phyloP scores from a whole-genome alignment of 208 protist species.

The Naegleria lovaniensis region DNA sequence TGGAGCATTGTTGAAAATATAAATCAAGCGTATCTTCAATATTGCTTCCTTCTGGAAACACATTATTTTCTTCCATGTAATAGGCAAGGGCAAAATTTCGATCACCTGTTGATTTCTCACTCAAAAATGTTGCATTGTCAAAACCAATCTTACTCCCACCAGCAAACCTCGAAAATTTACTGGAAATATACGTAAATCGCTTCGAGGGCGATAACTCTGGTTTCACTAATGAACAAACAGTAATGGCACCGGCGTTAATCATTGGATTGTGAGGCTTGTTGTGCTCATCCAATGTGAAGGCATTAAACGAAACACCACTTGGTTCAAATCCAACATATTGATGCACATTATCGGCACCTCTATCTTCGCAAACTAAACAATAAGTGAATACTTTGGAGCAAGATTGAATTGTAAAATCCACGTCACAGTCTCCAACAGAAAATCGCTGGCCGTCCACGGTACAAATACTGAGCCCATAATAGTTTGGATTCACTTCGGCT shows the following conservation, averaged over 20 bases:
- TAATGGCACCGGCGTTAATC: constrained; percentile 52
- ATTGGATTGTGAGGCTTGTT: constrained; percentile 52
- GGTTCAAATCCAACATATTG: constrained; percentile 44
- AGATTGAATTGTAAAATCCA: constrained; percentile 41
- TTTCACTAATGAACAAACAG: constrained; percentile 33
- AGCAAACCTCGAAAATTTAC: constrained; percentile 30
- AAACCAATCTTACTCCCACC: constrained; percentile 39
- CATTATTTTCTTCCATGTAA: constrained; percentile 45
- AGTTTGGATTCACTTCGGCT: constrained; percentile 37
- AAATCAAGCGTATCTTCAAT: constrained; percentile 39
- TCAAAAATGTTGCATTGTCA: constrained; percentile 45
- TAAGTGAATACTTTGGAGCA: constrained; percentile 40
- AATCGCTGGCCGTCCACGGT: constrained; percentile 43
- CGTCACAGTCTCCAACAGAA: constrained; percentile 32
- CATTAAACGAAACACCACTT: constrained; percentile 42
- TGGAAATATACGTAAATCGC: constrained; percentile 14
- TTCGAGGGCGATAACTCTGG: neutral
- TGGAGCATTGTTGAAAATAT: constrained; percentile 46
- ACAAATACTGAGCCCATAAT: constrained; percentile 37
- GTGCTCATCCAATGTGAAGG: constrained; percentile 40
- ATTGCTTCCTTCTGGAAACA: constrained; percentile 36
- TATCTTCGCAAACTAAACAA: constrained; percentile 38
- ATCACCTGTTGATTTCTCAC: constrained; percentile 42
- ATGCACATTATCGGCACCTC: constrained; percentile 38
- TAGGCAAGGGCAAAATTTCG: constrained; percentile 49